Evolutionary conservation across 176 grass and related monocot species (phyloP), one percentile per base, ranked within the genome.

Genomic region (Cenchrus fungigraminus): DNA sequence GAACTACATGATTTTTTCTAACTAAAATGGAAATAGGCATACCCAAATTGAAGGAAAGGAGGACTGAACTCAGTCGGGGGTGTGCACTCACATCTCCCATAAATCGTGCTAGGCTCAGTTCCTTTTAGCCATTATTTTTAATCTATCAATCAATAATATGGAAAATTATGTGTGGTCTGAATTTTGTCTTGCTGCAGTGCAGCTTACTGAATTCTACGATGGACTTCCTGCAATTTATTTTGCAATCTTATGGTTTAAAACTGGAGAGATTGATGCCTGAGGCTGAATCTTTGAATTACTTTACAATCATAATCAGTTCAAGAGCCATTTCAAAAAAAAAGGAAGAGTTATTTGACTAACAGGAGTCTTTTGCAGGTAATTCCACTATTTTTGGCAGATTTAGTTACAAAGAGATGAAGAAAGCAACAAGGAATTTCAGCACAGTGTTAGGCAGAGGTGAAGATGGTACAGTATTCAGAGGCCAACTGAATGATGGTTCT

Each of bases 341-440:
- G 37, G 37, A 40, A 40, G 37, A 40, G 37, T 51, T 65, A 71
- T 78, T 46, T 79, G 11, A 16, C 79, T 90, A 83, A 86, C n/a
- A 66, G 31, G 12, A 72, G 86, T 40, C 7, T 84, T 91, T 90
- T 89, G 69, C 91, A 98, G 95, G 87, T 46, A 80, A 72, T 77
- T 87, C 87, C 45, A 63, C 68, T 15, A 89, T 95, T 80, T 95
- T 93, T 80, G 66, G 72, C 47, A 92, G 83, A 83, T 95, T 90
- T 57, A 98, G 68, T 87, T 82, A 92, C 81, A 86, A 83, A 68
- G 93, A 95, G 89, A 90, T 92, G 65, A 98, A 88, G 85, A 98
- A 84, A 69, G 96, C 96, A 49, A 94, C 96, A 56, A 55, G 20
- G 66, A 98, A 94, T 68, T 98, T 98, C 55, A 84, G 89, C 56